Conservation (phyloP, 305 asterid species). For the Lippia alba region DNA sequence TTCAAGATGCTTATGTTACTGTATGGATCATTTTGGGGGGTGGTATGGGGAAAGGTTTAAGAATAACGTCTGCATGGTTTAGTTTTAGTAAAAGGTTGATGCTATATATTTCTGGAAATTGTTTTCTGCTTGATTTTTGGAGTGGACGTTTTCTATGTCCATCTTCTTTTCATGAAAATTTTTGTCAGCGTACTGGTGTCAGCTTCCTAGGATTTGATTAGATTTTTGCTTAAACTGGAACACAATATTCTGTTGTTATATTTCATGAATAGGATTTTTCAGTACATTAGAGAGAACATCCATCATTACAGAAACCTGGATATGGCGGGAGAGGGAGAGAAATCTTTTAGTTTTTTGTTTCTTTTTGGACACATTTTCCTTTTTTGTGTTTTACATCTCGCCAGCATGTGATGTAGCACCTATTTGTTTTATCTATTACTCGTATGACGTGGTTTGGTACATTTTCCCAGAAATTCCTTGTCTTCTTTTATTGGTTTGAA, state of each 20-base stretch:
- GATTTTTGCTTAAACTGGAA: background rate
- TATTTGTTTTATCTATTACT: background rate
- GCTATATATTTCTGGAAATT: background rate
- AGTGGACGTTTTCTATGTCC: background rate
- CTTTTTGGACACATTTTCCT: background rate
- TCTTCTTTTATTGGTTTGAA: background rate
- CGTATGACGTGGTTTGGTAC: background rate
- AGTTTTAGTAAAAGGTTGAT: background rate
- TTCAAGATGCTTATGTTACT: slow-evolving; percentile 17
- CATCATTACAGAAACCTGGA: background rate
- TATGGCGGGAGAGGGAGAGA: slow-evolving; percentile 6
- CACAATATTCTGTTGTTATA: background rate
- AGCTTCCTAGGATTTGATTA: background rate
- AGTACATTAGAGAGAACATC: background rate
- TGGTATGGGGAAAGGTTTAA: background rate
- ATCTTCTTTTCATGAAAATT: background rate
- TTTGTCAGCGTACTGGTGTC: background rate
- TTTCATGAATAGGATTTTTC: too few relatives aligned
- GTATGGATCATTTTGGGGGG: background rate
- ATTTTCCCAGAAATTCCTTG: background rate
- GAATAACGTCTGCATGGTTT: background rate
- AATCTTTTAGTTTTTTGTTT: too few relatives aligned
- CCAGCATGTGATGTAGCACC: background rate
- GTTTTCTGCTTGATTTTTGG: background rate
- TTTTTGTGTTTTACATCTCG: background rate